Conservation (phyloP, 768 basidiomycete species). For the Boletus tomentosulus region DNA sequence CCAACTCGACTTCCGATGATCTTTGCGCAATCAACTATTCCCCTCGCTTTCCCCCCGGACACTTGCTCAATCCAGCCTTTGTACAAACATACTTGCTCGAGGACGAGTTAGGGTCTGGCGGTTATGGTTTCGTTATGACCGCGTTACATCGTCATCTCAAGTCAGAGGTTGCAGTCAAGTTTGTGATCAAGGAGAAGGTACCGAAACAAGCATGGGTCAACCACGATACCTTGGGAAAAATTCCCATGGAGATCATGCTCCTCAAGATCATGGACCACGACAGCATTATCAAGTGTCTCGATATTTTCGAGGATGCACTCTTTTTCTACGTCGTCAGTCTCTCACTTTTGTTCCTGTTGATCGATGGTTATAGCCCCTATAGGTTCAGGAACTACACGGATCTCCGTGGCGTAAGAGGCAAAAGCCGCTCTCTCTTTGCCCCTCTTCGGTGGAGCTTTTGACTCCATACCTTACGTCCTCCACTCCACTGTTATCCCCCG, state of each 20-base stretch:
- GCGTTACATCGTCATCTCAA: constrained; percentile 58
- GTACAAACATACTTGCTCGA: constrained; percentile 55
- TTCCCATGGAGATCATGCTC: constrained; percentile 82
- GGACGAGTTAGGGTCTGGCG: constrained; percentile 84
- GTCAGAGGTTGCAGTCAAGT: constrained; percentile 88
- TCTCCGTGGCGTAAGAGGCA: constrained; percentile 70
- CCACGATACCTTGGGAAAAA: constrained; percentile 53
- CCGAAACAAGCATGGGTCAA: constrained; percentile 51
- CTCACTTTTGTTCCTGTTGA: not conserved
- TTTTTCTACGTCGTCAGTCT: constrained; percentile 83
- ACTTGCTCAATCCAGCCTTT: constrained; percentile 59
- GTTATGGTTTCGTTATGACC: constrained; percentile 94
- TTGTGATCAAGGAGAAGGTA: constrained; percentile 77
- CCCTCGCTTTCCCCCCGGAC: constrained; percentile 55
- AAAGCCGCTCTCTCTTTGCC: constrained; percentile 28
- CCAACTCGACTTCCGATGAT: constrained; percentile 1
- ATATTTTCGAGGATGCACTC: constrained; percentile 75
- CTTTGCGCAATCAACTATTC: constrained; percentile 34
- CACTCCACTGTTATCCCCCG: constrained; percentile 56
- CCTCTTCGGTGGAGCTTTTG: constrained; percentile 25
- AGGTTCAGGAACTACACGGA: constrained; percentile 94
- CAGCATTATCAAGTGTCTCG: constrained; percentile 79
- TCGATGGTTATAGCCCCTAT: constrained; percentile 5
- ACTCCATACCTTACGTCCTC: constrained; percentile 30
- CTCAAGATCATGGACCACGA: constrained; percentile 71